Conservation (phyloP, 75 land plant genomes). For the Ceratopteris richardii region DNA sequence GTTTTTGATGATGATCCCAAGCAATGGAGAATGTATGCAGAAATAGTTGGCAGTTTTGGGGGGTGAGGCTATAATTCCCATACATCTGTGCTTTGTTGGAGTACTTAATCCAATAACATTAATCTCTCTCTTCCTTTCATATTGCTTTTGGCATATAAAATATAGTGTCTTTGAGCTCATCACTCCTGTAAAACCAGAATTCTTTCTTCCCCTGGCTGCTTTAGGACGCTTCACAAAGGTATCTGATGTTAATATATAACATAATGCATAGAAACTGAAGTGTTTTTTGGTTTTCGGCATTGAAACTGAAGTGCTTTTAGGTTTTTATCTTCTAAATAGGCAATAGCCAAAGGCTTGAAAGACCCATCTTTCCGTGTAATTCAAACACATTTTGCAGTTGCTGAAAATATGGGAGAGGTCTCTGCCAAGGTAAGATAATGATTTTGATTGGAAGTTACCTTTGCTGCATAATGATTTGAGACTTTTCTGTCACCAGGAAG, state of each 20-base stretch:
- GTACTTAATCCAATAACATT: constrained; percentile 1
- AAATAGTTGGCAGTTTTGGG: constrained; percentile 94
- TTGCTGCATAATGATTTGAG: not conserved
- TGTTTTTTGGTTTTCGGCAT: not conserved
- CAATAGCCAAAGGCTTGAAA: constrained; percentile 87
- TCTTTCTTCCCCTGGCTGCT: constrained; percentile 86
- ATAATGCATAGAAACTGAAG: not conserved
- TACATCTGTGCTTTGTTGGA: constrained; percentile 3
- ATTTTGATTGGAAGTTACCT: not conserved
- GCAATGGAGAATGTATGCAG: constrained; percentile 99
- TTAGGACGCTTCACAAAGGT: constrained; percentile 95
- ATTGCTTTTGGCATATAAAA: too few relatives aligned
- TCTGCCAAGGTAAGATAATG: constrained; percentile 68
- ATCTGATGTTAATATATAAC: not conserved
- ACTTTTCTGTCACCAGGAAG: constrained; percentile 55
- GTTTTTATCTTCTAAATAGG: constrained; percentile 35
- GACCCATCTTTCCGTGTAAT: constrained; percentile 97
- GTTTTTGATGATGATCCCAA: constrained; percentile 99
- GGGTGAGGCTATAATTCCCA: constrained; percentile 45
- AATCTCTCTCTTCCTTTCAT: too few relatives aligned
- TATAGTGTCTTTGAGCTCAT: constrained; percentile 93
- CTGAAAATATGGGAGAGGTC: constrained; percentile 92
- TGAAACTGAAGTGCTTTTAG: not conserved
- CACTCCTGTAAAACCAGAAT: constrained; percentile 71
- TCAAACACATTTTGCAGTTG: constrained; percentile 92